These are phyloP conservation scores for Imleria badia DNA, from an alignment of 768 basidiomycete species.

Conservation along the genomic window DNA sequence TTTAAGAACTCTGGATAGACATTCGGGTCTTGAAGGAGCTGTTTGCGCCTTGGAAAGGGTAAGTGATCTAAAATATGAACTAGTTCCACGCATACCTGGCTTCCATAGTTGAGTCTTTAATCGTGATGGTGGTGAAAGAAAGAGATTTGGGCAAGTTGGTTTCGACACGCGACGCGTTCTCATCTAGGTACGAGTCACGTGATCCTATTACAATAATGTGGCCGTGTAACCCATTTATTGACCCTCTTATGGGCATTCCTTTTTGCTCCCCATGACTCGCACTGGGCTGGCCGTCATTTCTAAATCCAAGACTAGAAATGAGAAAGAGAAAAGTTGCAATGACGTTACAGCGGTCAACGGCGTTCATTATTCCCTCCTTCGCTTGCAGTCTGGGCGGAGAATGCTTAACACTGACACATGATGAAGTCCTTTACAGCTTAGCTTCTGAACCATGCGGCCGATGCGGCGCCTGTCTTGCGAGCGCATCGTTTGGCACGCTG, in stretches of 20 bases:
- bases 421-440: no score
- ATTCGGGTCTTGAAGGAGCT: constrained; percentile 25
- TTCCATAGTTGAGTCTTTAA: constrained; percentile 20
- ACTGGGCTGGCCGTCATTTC: no score
- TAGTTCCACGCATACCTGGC: constrained; percentile 17
- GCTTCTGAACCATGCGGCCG: no score
- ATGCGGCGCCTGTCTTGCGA: no score
- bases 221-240: no score
- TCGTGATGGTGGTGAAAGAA: constrained; percentile 5
- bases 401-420: background rate
- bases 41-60: constrained; percentile 22
- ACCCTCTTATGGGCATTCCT: no score
- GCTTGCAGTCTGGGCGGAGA: background rate
- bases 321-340: background rate
- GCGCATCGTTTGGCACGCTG: no score
- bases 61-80: background rate
- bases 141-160: background rate
- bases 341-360: background rate
- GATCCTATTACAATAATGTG: background rate
- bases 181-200: constrained; percentile 16
- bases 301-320: no score
- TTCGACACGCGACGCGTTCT: constrained; percentile 25
- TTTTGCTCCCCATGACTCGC: no score
- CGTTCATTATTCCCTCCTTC: background rate
- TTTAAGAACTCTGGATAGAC: constrained; percentile 32